Evolutionary conservation across 176 grass and related monocot genomes (phyloP), one percentile per base, ranked within the genome.

Genomic region (Stipa capillata): DNA sequence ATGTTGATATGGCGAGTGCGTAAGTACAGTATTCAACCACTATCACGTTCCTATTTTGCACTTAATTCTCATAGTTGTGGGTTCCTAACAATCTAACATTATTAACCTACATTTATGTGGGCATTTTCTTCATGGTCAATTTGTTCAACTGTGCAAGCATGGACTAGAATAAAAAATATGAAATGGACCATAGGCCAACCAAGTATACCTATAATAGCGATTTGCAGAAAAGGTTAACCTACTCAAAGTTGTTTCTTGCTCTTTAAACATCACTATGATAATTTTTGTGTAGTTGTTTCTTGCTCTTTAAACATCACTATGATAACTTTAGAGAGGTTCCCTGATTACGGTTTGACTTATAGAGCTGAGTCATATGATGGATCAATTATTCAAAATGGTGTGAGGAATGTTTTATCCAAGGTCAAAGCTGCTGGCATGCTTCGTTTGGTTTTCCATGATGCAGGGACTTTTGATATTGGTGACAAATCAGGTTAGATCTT

Each of bases 401-500:
- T 98, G 43, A 98, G 74, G 69, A 89, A 75, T 65, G 60, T 98
- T 83, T 83, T 98, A 84, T 81, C 95, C 67, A 94, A 98, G 81
- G 57, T 62, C 69, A 94, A 94, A 66, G 92, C 95, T 81, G 85
- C 92, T 66, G 92, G 95, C 5, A 76, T 98, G 64, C 92, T 98
- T 74, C 92, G 95, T 77, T 82, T 98, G 73, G 89, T 83, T 75
- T 98, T 98, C 76, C 95, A 98, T 83, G 95, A 98, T 79, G 95
- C 92, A 56, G 92, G 95, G 31, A 93, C 95, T 81, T 98, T 89
- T 48, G 90, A 94, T 55, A 60, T 89, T 62, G 53, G 72, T 51
- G 84, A 82, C n/a, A 85, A 87, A 82, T 93, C 95, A 91, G 95
- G 95, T 98, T 85, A 37, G 39, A 32, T 50, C 32, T 73, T 81